Base-by-base conservation (phyloP, 1,284 basidiomycete species). In the Austroboletus niveus region DNA sequence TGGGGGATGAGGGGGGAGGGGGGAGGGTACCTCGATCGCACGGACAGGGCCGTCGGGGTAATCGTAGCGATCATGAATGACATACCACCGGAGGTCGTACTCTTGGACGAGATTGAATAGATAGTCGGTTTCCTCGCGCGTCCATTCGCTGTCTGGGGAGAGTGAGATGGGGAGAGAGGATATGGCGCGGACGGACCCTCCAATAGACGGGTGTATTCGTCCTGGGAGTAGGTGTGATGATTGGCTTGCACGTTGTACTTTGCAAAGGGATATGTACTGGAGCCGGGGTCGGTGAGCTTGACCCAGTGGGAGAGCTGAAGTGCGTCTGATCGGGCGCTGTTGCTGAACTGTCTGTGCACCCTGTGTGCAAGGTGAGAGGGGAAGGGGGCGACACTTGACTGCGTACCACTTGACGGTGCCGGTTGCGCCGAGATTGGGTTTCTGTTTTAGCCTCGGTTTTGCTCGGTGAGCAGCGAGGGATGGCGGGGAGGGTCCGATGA, bases 81-180 rank as follows among this genome's bases (percentile, higher is more conserved):
- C 79, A 64, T 93, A 88, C 79, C 96, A 99, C 45, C 97, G 82
- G 17, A 88, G 76, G 69, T 98, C 96, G 60, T 91, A 99, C 48
- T 89, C 82, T 44, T 82, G 77, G 17, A 91, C 86, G 14, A 98
- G 71, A 7, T 77, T 75, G 71, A 99, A 96, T 0, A 99, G 78
- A 65, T 98, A 94, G 65, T 94, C 89, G 0, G 97, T 98, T 73
- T 99, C 95, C 62, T 95, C 92, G 59, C 89, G 89, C 0, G 92
- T 84, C 97, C 97, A 99, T 53, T 89, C 85, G 15, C 76, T 75
- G 66, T 98, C 94, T 85, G 30, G 8, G 41, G 42, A 4, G 20
- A 22, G 40, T 55, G 43, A 58, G 47, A 46, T 12, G 39, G 38
- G 32, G 29, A 45, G 40, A 35, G 17, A 36, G 31, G 39, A 22